These are phyloP conservation scores for Chlorella sp. DNA, from an alignment of 139 green algal genomes.

Conservation along the genomic window DNA sequence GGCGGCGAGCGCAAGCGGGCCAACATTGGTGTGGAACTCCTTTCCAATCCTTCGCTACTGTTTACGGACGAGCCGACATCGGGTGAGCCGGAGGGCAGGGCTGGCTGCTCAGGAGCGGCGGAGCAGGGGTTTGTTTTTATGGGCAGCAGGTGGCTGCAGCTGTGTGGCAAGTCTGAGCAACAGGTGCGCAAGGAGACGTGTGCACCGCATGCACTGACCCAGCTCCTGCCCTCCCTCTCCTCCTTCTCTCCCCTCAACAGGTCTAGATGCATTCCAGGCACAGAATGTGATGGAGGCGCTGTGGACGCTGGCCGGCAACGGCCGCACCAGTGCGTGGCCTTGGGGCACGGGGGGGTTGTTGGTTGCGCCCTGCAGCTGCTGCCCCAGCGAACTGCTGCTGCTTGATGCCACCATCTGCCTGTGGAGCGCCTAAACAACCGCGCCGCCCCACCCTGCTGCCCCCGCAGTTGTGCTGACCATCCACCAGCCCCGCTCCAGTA, in stretches of 20 bases:
- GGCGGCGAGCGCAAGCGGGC: constrained; percentile 66
- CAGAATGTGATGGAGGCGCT: constrained; percentile 57
- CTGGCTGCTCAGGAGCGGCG: background rate
- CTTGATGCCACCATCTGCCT: background rate
- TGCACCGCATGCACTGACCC: too few species aligned
- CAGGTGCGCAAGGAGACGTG: too few species aligned
- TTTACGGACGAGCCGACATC: constrained; percentile 72
- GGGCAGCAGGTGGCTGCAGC: too few species aligned
- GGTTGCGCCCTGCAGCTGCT: too few species aligned
- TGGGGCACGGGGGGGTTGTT: background rate
- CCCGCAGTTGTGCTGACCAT: background rate
- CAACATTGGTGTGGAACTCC: constrained; percentile 54
- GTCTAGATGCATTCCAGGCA: constrained; percentile 60
- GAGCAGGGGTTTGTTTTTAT: too few species aligned
- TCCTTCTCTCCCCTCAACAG: background rate
- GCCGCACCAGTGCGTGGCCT: constrained; percentile 13
- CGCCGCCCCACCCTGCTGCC: background rate
- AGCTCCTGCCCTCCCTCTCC: too few species aligned
- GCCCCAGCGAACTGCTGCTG: too few species aligned
- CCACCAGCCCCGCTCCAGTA: constrained; percentile 46
- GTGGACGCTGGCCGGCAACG: constrained; percentile 30
- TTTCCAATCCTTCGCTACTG: constrained; percentile 54
- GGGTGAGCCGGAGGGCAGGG: constrained; percentile 17
- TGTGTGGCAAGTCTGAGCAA: too few species aligned
- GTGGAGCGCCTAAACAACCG: too few species aligned